Evolutionary conservation across 208 protist species (phyloP).

Genomic region (Trypanosoma lewisi): DNA sequence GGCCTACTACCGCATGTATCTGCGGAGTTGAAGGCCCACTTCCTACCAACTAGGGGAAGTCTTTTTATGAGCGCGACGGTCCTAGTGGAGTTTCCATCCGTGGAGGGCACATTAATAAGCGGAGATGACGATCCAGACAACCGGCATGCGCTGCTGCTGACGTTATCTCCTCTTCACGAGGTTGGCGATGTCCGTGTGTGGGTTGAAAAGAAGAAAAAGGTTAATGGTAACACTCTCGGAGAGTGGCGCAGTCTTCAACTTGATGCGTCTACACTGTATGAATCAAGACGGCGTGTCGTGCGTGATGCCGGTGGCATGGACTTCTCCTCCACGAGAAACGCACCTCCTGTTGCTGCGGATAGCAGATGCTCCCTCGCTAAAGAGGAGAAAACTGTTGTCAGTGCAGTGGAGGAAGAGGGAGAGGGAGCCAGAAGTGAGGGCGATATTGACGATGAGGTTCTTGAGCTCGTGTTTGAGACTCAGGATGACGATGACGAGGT

Average conservation of each 20-base stretch:
- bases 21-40: conserved; percentile 14
- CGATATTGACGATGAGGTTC: conserved; percentile 11
- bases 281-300: neutral
- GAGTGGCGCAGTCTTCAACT: conserved; percentile 10
- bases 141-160: neutral
- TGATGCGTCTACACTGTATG: conserved; percentile 1
- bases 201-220: neutral
- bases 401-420: neutral
- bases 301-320: neutral
- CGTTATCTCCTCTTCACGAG: neutral
- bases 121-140: neutral
- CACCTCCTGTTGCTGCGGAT: neutral
- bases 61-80: conserved; percentile 22
- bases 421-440: neutral
- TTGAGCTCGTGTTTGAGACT: conserved; percentile 19
- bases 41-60: neutral
- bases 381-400: neutral
- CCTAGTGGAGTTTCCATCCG: conserved; percentile 14
- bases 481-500: neutral
- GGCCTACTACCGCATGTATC: neutral
- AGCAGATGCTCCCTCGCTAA: neutral
- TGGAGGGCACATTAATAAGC: neutral
- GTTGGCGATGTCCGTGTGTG: neutral
- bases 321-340: neutral
- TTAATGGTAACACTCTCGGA: neutral